Conservation (phyloP, 805 yeast genomes). For the Spathaspora girioi region DNA sequence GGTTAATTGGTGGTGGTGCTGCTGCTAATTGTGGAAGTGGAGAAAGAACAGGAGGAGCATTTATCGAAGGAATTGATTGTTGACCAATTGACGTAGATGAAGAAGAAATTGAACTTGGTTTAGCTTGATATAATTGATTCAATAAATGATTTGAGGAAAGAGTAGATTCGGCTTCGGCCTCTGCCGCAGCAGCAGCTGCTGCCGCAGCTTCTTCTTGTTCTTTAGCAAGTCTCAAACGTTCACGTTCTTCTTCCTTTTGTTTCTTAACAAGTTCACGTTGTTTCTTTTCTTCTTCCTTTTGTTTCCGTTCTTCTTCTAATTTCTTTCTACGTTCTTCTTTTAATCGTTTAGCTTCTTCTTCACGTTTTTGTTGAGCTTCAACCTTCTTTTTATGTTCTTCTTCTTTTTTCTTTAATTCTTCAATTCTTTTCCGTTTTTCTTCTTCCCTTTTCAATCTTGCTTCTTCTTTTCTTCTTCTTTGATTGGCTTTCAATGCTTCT, state of each 20-base stretch:
- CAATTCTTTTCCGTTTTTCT: slow-evolving; percentile 44
- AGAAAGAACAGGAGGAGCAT: background rate
- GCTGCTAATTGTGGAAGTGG: background rate
- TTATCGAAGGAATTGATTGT: background rate
- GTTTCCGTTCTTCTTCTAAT: slow-evolving; percentile 20
- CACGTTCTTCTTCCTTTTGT: slow-evolving; percentile 13
- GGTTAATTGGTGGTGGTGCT: background rate
- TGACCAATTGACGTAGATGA: background rate
- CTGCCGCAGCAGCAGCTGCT: background rate
- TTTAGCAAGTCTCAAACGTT: slow-evolving; percentile 7
- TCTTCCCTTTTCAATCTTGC: slow-evolving; percentile 40
- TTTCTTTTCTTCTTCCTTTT: slow-evolving; percentile 21
- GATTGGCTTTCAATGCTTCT: slow-evolving; percentile 35
- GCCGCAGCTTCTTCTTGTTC: slow-evolving; percentile 5
- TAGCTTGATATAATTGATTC: slow-evolving; percentile 33
- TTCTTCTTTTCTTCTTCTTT: slow-evolving; percentile 37
- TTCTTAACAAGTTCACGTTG: slow-evolving; percentile 13
- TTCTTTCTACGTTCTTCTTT: slow-evolving; percentile 24
- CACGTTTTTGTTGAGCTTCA: slow-evolving; percentile 26
- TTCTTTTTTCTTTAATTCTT: slow-evolving; percentile 29
- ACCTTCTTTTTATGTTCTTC: slow-evolving; percentile 28
- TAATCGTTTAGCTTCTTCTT: slow-evolving; percentile 21
- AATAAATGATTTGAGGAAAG: slow-evolving; percentile 21
- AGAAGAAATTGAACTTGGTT: slow-evolving; percentile 16
- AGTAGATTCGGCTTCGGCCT: background rate